Conservation (phyloP, 2,329 filamentous ascomycete genomes). For the Colletotrichum scovillei region DNA sequence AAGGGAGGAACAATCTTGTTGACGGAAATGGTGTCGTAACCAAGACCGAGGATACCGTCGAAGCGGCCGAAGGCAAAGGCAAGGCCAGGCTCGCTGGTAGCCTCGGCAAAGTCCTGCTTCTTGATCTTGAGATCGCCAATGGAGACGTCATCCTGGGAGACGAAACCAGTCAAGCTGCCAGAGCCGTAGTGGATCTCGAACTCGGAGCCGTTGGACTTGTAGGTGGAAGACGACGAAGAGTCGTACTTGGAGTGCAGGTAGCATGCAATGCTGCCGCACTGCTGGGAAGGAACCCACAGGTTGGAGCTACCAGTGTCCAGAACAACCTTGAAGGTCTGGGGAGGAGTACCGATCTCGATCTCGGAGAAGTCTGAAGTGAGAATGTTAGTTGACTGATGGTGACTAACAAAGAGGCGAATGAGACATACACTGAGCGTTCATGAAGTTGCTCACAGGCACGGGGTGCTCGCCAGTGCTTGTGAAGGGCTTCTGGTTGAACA, state of each 20-base stretch:
- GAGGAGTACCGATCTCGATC: conserved; percentile 90
- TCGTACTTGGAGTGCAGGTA: conserved; percentile 98
- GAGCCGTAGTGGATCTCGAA: conserved; percentile 98
- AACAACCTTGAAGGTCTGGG: conserved; percentile 97
- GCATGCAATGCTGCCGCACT: conserved; percentile 96
- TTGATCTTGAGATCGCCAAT: conserved; percentile 93
- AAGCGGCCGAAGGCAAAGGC: conserved; percentile 98
- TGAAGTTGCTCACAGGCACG: conserved; percentile 94
- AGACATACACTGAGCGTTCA: conserved; percentile 97
- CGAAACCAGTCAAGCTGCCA: conserved; percentile 90
- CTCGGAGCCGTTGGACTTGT: conserved; percentile 91
- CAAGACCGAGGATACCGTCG: conserved; percentile 95
- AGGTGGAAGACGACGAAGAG: conserved; percentile 86
- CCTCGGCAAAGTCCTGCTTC: conserved; percentile 95
- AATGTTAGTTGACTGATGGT: not conserved
- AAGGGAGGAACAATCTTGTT: conserved; percentile 95
- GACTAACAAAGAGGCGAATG: not conserved
- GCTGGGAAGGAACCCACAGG: conserved; percentile 93
- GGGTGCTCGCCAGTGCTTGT: conserved; percentile 77
- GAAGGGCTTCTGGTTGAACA: conserved; percentile 82
- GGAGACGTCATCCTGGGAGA: conserved; percentile 86
- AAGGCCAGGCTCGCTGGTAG: conserved; percentile 93
- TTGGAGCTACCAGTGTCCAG: conserved; percentile 99
- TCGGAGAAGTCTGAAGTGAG: conserved; percentile 88
- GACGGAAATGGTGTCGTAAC: conserved; percentile 96